These are phyloP conservation scores for Epichloe festucae DNA, from an alignment of 2,329 filamentous ascomycete genomes.

Conservation along the genomic window DNA sequence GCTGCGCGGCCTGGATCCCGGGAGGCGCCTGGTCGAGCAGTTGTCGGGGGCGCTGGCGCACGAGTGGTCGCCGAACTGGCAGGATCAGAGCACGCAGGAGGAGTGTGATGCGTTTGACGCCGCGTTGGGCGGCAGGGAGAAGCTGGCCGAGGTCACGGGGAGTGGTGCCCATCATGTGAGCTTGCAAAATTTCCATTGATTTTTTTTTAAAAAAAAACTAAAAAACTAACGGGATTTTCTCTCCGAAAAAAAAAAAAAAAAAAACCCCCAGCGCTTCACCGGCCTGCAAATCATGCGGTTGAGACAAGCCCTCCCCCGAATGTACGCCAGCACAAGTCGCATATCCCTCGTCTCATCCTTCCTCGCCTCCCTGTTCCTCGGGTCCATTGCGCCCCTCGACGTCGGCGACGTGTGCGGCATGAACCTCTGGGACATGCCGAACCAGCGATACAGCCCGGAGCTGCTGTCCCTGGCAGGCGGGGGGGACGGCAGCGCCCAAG, in stretches of 20 bases:
- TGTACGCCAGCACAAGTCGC: slow-evolving; percentile 66
- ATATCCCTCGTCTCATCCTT: slow-evolving; percentile 95
- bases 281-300: slow-evolving; percentile 94
- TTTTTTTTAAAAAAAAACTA: background rate
- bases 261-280: slow-evolving; percentile 61
- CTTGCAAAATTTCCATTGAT: slow-evolving; percentile 3
- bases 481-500: slow-evolving; percentile 42
- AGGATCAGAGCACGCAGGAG: slow-evolving; percentile 85
- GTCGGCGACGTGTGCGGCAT: slow-evolving; percentile 92
- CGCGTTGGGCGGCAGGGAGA: slow-evolving; percentile 50
- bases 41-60: slow-evolving; percentile 64
- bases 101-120: slow-evolving; percentile 85
- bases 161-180: slow-evolving; percentile 89
- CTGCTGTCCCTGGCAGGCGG: slow-evolving; percentile 68
- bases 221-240: background rate
- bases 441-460: slow-evolving; percentile 58
- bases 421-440: slow-evolving; percentile 86
- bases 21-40: slow-evolving; percentile 56
- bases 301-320: slow-evolving; percentile 58
- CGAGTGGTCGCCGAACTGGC: slow-evolving; percentile 90
- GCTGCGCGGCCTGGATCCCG: slow-evolving; percentile 47
- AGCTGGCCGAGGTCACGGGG: slow-evolving; percentile 63
- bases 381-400: slow-evolving; percentile 75
- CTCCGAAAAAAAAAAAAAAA: too few relatives aligned
- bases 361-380: slow-evolving; percentile 80